Base-by-base conservation (phyloP, 805 yeast genomes). In the Wickerhamomyces chaumierensis region DNA sequence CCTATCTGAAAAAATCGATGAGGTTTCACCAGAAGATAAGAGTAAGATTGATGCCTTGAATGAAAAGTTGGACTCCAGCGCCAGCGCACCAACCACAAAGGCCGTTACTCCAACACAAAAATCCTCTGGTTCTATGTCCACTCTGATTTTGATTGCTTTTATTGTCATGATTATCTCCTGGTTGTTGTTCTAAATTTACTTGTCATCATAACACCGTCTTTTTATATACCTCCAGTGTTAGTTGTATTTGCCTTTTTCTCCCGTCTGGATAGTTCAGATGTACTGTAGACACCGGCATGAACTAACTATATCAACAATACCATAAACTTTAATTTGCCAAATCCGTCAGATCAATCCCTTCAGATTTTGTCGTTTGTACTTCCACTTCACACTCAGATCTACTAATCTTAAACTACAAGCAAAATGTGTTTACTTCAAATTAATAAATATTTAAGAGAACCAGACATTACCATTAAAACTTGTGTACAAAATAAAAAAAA, bases 81-180 rank as follows among this genome's bases (percentile, higher is more conserved):
- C 53, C 39, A 55, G 57, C 16, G 53, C 50, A 20, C 42, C 52
- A 29, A 38, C 53, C 15, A 42, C 55, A 15, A 36, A 45, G n/a
- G 16, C 46, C 17, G 34, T 25, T 18, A 33, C 52, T 12, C 17
- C 31, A 13, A n/a, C 53, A 42, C 79, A 77, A 20, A 31, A 37
- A 14, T 62, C 80, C 34, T 69, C 82, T 17, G 59, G 74, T 32
- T 75, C 76, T 23, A 57, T 70, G 38, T 78, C 81, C 46, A 56
- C 68, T 46, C 48, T 74, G 60, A 57, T 67, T 56, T 55, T 63
- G 61, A 69, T 68, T 56, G 84, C 77, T 49, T 63, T 72, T 33
- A 52, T 75, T 41, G 70, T 75, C 27, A 61, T 75, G 51, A 53
- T 73, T 35, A 61, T 81, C 45, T 90, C 87, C 38, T 81, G 87